phyloP scores from a whole-genome alignment of 352 stramenopile genomes.

The Plasmopara halstedii region DNA sequence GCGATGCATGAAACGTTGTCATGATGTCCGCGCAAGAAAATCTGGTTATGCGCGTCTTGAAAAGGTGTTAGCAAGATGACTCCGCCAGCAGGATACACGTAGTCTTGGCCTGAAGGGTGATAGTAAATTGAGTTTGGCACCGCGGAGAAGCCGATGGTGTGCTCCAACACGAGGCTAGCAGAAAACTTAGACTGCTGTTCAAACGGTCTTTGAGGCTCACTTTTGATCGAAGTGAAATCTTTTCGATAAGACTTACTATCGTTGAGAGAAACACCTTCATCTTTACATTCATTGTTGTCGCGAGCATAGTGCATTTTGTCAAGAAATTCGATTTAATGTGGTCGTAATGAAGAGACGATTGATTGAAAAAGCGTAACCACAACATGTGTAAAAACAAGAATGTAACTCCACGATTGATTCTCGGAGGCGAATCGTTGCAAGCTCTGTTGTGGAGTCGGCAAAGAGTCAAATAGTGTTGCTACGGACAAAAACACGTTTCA shows the following conservation, averaged over 20 bases:
- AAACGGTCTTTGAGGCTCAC: not conserved
- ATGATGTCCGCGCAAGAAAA: constrained; percentile 82
- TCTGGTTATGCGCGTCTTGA: constrained; percentile 70
- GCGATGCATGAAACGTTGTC: constrained; percentile 73
- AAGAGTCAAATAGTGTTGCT: no score
- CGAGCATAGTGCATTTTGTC: constrained; percentile 23
- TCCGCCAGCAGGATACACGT: constrained; percentile 82
- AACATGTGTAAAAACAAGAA: not conserved
- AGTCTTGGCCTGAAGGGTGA: constrained; percentile 72
- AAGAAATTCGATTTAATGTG: not conserved
- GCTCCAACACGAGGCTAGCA: constrained; percentile 79
- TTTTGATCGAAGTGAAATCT: constrained; percentile 1
- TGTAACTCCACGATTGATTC: no score
- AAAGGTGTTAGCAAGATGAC: constrained; percentile 77
- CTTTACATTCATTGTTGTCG: constrained; percentile 13
- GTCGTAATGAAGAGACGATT: no score
- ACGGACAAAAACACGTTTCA: no score
- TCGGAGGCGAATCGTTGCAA: no score
- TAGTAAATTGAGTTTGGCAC: constrained; percentile 81
- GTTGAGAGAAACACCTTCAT: constrained; percentile 8
- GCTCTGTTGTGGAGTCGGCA: no score
- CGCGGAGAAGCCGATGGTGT: constrained; percentile 88
- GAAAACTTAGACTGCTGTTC: constrained; percentile 9
- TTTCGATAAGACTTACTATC: constrained; percentile 7
- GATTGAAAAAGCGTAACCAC: not conserved